Percentiles rank a stretch among this genome's conserved stretches.
Evolutionary conservation across 2,329 filamentous ascomycete species (phyloP).

Genomic region (Fusarium brachygibbosum): DNA sequence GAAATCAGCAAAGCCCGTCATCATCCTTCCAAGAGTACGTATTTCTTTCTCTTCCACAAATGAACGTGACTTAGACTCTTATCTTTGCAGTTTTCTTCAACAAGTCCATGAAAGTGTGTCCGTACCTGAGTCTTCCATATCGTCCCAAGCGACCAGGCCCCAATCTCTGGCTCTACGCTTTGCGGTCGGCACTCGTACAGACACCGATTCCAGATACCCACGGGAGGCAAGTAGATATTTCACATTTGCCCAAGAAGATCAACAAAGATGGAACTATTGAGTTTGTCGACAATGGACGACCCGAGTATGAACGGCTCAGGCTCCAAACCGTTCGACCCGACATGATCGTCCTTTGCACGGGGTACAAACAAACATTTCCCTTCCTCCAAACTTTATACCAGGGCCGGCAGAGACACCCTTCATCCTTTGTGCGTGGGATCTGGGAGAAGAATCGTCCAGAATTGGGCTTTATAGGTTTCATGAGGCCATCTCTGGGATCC

Average conservation of each 20-base stretch:
- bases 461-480: background rate
- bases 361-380: background rate
- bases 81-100: background rate
- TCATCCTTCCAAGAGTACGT: conserved; percentile 2
- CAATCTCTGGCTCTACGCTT: background rate
- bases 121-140: background rate
- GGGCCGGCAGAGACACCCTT: background rate
- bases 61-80: background rate
- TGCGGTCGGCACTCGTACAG: conserved; percentile 8
- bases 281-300: background rate
- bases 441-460: background rate
- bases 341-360: background rate
- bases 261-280: background rate
- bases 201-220: background rate
- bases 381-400: background rate
- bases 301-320: background rate
- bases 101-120: conserved; percentile 7
- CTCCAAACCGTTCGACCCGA: background rate
- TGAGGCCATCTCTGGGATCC: background rate
- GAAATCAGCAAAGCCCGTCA: background rate
- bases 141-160: background rate
- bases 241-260: background rate
- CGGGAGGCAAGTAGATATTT: background rate
- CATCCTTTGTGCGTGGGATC: background rate
- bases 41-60: too few relatives aligned